Base-by-base conservation (phyloP, 495 filamentous ascomycete genomes). In the Annulohypoxylon stygium region DNA sequence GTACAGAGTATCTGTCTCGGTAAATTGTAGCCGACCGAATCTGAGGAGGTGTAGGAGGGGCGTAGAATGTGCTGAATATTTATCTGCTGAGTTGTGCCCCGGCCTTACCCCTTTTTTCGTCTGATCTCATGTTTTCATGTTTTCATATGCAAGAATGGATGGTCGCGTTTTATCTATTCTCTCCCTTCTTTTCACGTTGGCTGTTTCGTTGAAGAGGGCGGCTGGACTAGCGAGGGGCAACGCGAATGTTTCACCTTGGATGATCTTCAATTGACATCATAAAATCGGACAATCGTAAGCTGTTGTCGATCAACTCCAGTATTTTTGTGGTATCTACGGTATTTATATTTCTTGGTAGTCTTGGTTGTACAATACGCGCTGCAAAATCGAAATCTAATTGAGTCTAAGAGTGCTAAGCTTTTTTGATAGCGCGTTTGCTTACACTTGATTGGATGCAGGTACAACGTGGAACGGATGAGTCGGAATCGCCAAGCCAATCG, bases 401-500 rank as follows among this genome's bases (percentile, higher is more conserved):
- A 41, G 37, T 41, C 39, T 43, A 43, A 43, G 12, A 43, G 39
- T 43, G 39, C 39, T 43, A 43, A 43, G 39, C 39, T 43, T 43
- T 43, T 43, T 43, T 43, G 39, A 57, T 62, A 53, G 66, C 47
- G 61, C 62, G 33, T 61, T 69, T 65, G 9, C 12, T n/a, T 10
- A 6, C 10, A 36, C 50, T 11, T 65, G 53, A 74, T 74, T 74
- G 71, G 65, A 14, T 12, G 53, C 14, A 18, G 23, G 14, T 37
- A 60, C 37, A 50, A 33, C 48, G n/a, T 47, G 33, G 33, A 16
- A 55, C 71, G 71, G 71, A 67, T 74, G 23, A 16, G 18, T 70
- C 71, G 71, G 71, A 61, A 70, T 66, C 57, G 66, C 71, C 66
- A 74, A 70, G 66, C 66, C 66, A 74, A 70, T 63, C 41, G 48